A percentile compares a stretch with the other conserved stretches of the same genome.
Evolutionary conservation across 2,329 filamentous ascomycete genomes (phyloP).

Genomic region (Metarhizium anisopliae): DNA sequence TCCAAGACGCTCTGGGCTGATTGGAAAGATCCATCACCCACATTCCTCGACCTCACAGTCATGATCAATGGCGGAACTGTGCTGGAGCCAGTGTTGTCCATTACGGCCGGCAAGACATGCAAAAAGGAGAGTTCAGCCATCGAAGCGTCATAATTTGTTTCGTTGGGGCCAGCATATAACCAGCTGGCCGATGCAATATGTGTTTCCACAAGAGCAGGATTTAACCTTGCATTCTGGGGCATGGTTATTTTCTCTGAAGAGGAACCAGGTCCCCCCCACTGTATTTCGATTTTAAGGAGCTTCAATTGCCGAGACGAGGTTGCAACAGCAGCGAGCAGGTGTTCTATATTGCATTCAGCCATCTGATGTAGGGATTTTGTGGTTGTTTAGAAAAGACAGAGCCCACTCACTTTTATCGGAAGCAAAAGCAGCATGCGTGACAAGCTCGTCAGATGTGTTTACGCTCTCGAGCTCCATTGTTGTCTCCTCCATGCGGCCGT

Average conservation of each 20-base stretch:
- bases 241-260: slow-evolving; percentile 46
- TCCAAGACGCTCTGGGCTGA: slow-evolving; percentile 67
- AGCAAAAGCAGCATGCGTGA: slow-evolving; percentile 70
- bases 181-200: slow-evolving; percentile 50
- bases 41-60: slow-evolving; percentile 58
- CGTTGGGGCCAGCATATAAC: slow-evolving; percentile 38
- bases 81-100: slow-evolving; percentile 50
- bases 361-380: background rate
- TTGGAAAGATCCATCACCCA: slow-evolving; percentile 47
- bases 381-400: background rate
- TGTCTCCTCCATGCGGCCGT: slow-evolving; percentile 61
- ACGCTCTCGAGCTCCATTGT: slow-evolving; percentile 67
- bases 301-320: slow-evolving; percentile 65
- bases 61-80: slow-evolving; percentile 55
- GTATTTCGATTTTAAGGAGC: slow-evolving; percentile 62
- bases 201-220: slow-evolving; percentile 43
- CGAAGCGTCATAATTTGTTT: slow-evolving; percentile 36
- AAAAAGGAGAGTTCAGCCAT: slow-evolving; percentile 63
- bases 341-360: slow-evolving; percentile 27
- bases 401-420: slow-evolving; percentile 58
- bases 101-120: slow-evolving; percentile 59
- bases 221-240: slow-evolving; percentile 36
- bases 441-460: slow-evolving; percentile 61
- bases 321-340: slow-evolving; percentile 56
- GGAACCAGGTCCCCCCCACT: slow-evolving; percentile 54